A percentile compares a stretch with the other conserved stretches of the same genome.
phyloP scores from a whole-genome alignment of 2,329 filamentous ascomycete genomes.

The Xylaria sp. region DNA sequence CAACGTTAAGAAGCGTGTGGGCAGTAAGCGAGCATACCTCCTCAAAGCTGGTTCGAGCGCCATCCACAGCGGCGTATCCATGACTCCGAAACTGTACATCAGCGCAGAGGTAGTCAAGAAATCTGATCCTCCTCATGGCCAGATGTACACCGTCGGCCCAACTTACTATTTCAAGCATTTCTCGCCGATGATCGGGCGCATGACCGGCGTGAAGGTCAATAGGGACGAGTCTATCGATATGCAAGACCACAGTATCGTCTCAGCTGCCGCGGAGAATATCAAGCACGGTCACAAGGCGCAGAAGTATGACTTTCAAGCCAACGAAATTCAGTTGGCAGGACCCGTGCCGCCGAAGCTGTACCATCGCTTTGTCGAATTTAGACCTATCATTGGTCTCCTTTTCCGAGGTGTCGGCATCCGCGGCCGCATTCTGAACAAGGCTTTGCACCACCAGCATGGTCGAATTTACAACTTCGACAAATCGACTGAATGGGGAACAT shows the following conservation, averaged over 20 bases:
- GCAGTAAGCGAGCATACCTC: slow-evolving; percentile 80
- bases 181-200: slow-evolving; percentile 79
- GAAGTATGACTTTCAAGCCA: slow-evolving; percentile 90
- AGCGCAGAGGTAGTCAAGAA: slow-evolving; percentile 74
- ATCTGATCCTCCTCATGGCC: slow-evolving; percentile 63
- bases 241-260: slow-evolving; percentile 28
- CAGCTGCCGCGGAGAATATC: slow-evolving; percentile 13
- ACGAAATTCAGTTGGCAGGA: slow-evolving; percentile 80
- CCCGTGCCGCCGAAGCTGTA: slow-evolving; percentile 77
- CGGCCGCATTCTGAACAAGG: slow-evolving; percentile 75
- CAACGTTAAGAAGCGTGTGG: slow-evolving; percentile 74
- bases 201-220: slow-evolving; percentile 67
- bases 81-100: slow-evolving; percentile 65
- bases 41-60: slow-evolving; percentile 63
- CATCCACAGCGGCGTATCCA: slow-evolving; percentile 55
- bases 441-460: slow-evolving; percentile 82
- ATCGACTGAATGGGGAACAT: slow-evolving; percentile 65
- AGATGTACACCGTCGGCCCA: slow-evolving; percentile 74
- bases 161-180: slow-evolving; percentile 74
- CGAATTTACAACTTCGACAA: slow-evolving; percentile 86
- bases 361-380: slow-evolving; percentile 90
- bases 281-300: slow-evolving; percentile 47
- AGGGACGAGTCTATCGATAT: slow-evolving; percentile 49
- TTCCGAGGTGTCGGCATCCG: slow-evolving; percentile 73
- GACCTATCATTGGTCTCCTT: slow-evolving; percentile 82